These are phyloP conservation scores for Candida sphagnicola DNA, from an alignment of 805 yeast genomes.

Conservation along the genomic window DNA sequence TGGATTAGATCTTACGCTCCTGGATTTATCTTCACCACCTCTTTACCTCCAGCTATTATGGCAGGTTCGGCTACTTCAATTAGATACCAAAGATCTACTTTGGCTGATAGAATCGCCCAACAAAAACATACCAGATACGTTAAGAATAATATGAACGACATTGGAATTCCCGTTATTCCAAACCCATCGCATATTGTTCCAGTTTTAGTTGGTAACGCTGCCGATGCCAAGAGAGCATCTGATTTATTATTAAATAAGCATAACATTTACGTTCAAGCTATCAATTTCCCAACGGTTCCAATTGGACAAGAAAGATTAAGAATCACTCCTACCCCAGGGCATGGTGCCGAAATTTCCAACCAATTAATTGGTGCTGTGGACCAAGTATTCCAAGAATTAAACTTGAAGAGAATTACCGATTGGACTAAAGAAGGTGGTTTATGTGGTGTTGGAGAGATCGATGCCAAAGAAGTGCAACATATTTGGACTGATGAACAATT, in stretches of 20 bases:
- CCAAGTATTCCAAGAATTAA: constrained; percentile 70
- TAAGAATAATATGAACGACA: constrained; percentile 59
- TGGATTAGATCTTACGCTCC: constrained; percentile 97
- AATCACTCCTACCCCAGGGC: constrained; percentile 99
- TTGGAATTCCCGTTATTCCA: constrained; percentile 94
- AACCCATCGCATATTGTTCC: constrained; percentile 98
- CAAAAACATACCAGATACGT: constrained; percentile 84
- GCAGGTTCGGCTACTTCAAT: constrained; percentile 91
- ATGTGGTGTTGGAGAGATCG: constrained; percentile 76
- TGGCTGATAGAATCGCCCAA: constrained; percentile 76
- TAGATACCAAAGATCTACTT: constrained; percentile 73
- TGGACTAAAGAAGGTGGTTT: constrained; percentile 85
- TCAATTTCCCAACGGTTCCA: constrained; percentile 97
- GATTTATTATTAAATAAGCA: constrained; percentile 82
- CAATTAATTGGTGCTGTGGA: constrained; percentile 76
- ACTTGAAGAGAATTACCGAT: constrained; percentile 68
- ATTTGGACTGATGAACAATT: constrained; percentile 89
- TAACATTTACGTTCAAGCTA: constrained; percentile 93
- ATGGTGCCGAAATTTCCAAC: constrained; percentile 70
- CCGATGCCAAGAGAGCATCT: constrained; percentile 85
- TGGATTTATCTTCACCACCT: constrained; percentile 95
- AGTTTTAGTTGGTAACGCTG: constrained; percentile 90
- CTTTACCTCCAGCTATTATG: constrained; percentile 97
- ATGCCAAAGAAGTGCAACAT: constrained; percentile 47
- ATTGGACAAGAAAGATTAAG: constrained; percentile 94